Conservation (phyloP, 164 flowering plant species). For the Aristolochia californica region DNA sequence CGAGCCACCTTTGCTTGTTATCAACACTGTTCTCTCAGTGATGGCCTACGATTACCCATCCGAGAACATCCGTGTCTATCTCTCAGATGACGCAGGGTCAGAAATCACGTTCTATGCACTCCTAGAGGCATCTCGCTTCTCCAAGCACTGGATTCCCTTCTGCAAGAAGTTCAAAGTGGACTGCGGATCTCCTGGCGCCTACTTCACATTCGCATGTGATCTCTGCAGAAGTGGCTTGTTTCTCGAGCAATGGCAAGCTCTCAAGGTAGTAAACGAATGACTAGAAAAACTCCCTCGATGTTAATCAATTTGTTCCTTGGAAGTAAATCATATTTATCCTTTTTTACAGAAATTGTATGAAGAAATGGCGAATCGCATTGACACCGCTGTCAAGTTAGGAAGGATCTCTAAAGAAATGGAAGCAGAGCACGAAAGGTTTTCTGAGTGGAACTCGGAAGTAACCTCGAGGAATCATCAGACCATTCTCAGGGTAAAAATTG, state of each 20-base stretch:
- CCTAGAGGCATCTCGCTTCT: slow-evolving; percentile 31
- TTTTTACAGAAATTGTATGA: slow-evolving; percentile 33
- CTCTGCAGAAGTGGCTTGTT: no score
- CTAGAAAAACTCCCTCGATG: no score
- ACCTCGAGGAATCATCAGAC: slow-evolving; percentile 49
- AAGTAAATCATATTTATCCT: not conserved
- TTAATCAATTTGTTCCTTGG: no score
- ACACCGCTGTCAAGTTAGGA: slow-evolving; percentile 29
- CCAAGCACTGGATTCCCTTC: slow-evolving; percentile 37
- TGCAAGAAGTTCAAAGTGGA: slow-evolving; percentile 28
- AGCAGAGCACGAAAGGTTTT: slow-evolving; percentile 33
- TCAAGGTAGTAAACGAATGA: no score
- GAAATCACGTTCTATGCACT: slow-evolving; percentile 34
- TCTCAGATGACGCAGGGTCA: slow-evolving; percentile 41
- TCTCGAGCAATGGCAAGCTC: not conserved
- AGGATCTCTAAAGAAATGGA: slow-evolving; percentile 32
- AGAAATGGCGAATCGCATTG: slow-evolving; percentile 46
- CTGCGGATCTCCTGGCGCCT: slow-evolving; percentile 32
- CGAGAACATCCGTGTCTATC: slow-evolving; percentile 28
- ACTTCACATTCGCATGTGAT: slow-evolving; percentile 10
- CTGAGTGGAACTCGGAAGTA: slow-evolving; percentile 36
- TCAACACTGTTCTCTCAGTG: slow-evolving; percentile 29
- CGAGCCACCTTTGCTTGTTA: slow-evolving; percentile 33
- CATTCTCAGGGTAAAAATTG: slow-evolving; percentile 17
- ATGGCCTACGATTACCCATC: slow-evolving; percentile 39